These are phyloP conservation scores for Penicillium verrucosum DNA, from an alignment of 2,329 filamentous ascomycete species.

Conservation along the genomic window DNA sequence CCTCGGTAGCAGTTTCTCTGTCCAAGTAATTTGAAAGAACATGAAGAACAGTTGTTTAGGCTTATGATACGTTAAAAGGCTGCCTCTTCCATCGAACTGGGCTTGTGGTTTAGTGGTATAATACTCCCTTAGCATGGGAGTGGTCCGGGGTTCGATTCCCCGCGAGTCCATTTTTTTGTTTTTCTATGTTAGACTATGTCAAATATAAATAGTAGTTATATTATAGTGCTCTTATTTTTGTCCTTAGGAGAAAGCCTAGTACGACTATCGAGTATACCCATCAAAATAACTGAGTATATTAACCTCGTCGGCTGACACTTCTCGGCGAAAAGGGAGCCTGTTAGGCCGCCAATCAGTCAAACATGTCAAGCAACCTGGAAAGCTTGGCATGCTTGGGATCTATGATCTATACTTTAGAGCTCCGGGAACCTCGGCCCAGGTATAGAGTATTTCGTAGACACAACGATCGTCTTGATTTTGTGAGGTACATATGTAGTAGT, in stretches of 20 bases:
- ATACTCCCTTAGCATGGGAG: constrained; percentile 49
- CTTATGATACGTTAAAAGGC: not conserved
- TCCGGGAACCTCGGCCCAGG: not conserved
- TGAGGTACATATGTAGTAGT: not conserved
- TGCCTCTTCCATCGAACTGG: constrained; percentile 13
- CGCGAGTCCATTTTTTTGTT: constrained; percentile 43
- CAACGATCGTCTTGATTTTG: not conserved
- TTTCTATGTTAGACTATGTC: not conserved
- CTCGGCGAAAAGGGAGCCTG: not conserved
- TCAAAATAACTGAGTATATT: not conserved
- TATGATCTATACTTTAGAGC: not conserved
- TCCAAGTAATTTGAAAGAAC: not conserved
- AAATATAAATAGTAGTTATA: not conserved
- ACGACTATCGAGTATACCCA: not conserved
- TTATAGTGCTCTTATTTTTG: not conserved
- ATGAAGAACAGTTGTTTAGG: not conserved
- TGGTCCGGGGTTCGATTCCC: constrained; percentile 51
- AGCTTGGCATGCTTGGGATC: not conserved
- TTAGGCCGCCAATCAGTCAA: not conserved
- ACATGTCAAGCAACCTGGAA: not conserved
- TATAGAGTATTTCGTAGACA: not conserved
- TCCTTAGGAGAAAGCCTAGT: not conserved
- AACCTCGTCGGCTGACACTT: too few relatives aligned
- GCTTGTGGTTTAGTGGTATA: constrained; percentile 49
- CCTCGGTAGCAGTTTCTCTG: too few relatives aligned